phyloP scores from a whole-genome alignment of 805 yeast species.

The Tetrapisispora fleetii region DNA sequence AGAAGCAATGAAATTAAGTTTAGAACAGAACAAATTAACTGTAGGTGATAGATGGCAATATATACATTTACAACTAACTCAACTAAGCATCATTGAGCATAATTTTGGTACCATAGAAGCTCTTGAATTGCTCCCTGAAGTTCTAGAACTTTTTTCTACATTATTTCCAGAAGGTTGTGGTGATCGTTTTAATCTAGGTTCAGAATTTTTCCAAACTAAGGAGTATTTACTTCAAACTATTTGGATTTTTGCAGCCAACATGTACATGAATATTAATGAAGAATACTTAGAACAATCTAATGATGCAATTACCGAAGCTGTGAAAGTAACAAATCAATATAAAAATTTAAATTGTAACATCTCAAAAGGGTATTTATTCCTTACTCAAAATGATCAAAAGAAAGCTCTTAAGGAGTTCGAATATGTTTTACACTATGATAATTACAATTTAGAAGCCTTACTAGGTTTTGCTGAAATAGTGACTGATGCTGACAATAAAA shows the following conservation, averaged over 20 bases:
- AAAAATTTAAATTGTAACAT: conserved; percentile 23
- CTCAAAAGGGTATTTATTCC: conserved; percentile 25
- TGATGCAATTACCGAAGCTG: conserved; percentile 67
- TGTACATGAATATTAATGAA: conserved; percentile 42
- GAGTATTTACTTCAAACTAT: conserved; percentile 45
- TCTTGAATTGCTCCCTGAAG: conserved; percentile 53
- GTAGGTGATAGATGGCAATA: conserved; percentile 36
- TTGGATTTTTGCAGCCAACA: conserved; percentile 66
- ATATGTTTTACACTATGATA: conserved; percentile 41
- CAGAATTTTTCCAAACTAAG: conserved; percentile 12
- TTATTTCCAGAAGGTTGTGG: conserved; percentile 29
- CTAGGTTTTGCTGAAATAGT: conserved; percentile 46
- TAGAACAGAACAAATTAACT: conserved; percentile 8
- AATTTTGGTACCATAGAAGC: conserved; percentile 49
- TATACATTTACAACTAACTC: conserved; percentile 64
- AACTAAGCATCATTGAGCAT: conserved; percentile 57
- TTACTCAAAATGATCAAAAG: conserved; percentile 31
- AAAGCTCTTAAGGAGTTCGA: conserved; percentile 58
- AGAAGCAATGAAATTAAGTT: conserved; percentile 33
- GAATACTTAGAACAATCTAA: conserved; percentile 51
- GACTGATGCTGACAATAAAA: conserved; percentile 27
- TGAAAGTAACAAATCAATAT: conserved; percentile 38
- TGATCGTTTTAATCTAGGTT: conserved; percentile 8
- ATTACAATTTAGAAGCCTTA: conserved; percentile 41
- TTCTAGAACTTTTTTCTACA: conserved; percentile 48